Evolutionary conservation across 2,329 filamentous ascomycete genomes (phyloP).

Genomic region (Knufia petricola): DNA sequence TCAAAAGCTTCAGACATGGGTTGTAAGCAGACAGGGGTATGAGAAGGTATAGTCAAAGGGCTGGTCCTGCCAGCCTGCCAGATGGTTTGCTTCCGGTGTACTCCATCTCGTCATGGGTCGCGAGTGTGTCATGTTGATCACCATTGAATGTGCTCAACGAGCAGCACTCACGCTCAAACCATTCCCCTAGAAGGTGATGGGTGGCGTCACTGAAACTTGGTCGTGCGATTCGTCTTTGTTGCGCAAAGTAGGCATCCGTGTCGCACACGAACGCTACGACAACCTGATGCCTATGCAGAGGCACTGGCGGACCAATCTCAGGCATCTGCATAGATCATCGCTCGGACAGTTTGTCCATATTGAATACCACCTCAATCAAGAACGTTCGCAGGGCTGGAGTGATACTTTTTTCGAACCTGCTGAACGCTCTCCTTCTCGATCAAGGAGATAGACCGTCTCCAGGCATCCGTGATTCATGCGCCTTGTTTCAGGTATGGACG

Average conservation of each 20-base stretch:
- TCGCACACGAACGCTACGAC: conserved; percentile 8
- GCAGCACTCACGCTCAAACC: neutral
- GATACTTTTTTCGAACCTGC: neutral
- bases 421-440: no score
- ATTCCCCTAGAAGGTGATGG: conserved; percentile 4
- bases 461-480: neutral
- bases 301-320: conserved; percentile 1
- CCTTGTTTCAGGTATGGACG: conserved; percentile 6
- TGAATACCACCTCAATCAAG: neutral
- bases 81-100: conserved; percentile 6
- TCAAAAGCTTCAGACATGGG: conserved; percentile 7
- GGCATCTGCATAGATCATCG: neutral
- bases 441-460: no score
- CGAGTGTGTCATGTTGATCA: conserved; percentile 8
- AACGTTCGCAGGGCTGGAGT: neutral
- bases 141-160: neutral
- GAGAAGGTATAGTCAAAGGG: conserved; percentile 7
- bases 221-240: conserved; percentile 8
- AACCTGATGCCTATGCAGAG: conserved; percentile 10
- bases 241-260: conserved; percentile 10
- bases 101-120: conserved; percentile 8
- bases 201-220: conserved; percentile 10
- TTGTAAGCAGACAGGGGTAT: conserved; percentile 5
- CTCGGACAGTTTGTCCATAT: no score
- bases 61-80: neutral